phyloP scores from a whole-genome alignment of 176 grass and related monocot genomes.

The Canna indica region DNA sequence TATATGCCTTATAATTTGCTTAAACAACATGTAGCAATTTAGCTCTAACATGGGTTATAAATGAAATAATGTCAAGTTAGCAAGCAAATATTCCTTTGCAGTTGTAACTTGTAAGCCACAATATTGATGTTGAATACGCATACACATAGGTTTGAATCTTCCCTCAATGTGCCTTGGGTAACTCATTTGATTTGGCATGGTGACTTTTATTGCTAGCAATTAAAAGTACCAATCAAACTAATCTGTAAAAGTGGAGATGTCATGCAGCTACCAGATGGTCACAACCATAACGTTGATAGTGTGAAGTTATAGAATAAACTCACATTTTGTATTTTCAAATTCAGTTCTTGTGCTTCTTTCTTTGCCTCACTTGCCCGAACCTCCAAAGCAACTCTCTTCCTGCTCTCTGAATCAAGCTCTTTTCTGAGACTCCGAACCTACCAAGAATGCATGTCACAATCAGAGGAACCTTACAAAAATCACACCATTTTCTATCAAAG shows the following conservation, averaged over 20 bases:
- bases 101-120: background rate
- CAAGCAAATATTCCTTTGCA: background rate
- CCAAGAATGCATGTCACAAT: slow-evolving; percentile 13
- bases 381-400: slow-evolving; percentile 40
- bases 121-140: background rate
- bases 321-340: slow-evolving; percentile 50
- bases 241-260: background rate
- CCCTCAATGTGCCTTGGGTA: too few relatives aligned
- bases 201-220: background rate
- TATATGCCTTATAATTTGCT: too few relatives aligned
- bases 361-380: slow-evolving; percentile 35
- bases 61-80: too few relatives aligned
- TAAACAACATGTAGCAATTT: too few relatives aligned
- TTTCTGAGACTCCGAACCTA: slow-evolving; percentile 54
- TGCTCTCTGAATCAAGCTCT: slow-evolving; percentile 38
- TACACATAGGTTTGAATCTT: background rate
- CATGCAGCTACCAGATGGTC: background rate
- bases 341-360: slow-evolving; percentile 52
- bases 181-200: too few relatives aligned
- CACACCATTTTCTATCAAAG: too few relatives aligned
- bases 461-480: too few relatives aligned
- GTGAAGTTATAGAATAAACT: slow-evolving; percentile 13
- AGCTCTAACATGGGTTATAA: too few relatives aligned
- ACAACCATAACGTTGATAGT: background rate
- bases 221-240: background rate